Percentiles rank a stretch among this genome's conserved stretches.
Evolutionary conservation across 2,329 filamentous ascomycete genomes (phyloP).

Genomic region (Cercospora janseana): DNA sequence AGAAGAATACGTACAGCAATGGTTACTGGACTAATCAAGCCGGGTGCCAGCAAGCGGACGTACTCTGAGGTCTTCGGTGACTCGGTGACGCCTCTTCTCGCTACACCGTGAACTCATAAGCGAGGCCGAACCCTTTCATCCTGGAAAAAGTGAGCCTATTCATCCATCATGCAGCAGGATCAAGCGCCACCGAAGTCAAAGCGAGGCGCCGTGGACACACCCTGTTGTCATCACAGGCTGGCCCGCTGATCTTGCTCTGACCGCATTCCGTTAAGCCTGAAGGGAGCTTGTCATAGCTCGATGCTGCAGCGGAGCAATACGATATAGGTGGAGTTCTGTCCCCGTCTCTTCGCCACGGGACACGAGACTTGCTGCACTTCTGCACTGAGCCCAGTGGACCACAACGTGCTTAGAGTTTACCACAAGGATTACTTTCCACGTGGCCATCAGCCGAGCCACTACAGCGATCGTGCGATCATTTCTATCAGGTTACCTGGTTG

Average conservation of each 20-base stretch:
- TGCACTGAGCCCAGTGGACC: neutral
- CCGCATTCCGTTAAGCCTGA: conserved; percentile 15
- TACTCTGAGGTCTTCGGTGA: neutral
- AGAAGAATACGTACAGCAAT: neutral
- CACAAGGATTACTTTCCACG: conserved; percentile 18
- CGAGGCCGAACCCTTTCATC: conserved; percentile 11
- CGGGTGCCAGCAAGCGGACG: conserved; percentile 1
- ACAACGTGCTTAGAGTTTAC: conserved; percentile 1
- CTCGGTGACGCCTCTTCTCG: conserved; percentile 13
- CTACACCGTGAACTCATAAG: conserved; percentile 14
- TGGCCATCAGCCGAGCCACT: conserved; percentile 20
- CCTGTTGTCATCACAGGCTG: conserved; percentile 15
- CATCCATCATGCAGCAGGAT: conserved; percentile 19
- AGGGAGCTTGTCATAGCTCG: conserved; percentile 25
- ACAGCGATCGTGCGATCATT: conserved; percentile 20
- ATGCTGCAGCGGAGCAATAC: conserved; percentile 1
- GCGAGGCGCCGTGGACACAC: conserved; percentile 10
- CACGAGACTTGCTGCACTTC: conserved; percentile 8
- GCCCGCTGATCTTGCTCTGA: conserved; percentile 12
- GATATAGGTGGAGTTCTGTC: conserved; percentile 8
- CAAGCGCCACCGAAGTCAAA: conserved; percentile 13
- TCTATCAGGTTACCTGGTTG: neutral
- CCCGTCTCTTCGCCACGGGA: conserved; percentile 1
- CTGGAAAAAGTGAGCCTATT: conserved; percentile 14
- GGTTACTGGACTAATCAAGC: neutral